Base-by-base conservation (phyloP, 2,329 filamentous ascomycete species). In the Diplodia mutila region DNA sequence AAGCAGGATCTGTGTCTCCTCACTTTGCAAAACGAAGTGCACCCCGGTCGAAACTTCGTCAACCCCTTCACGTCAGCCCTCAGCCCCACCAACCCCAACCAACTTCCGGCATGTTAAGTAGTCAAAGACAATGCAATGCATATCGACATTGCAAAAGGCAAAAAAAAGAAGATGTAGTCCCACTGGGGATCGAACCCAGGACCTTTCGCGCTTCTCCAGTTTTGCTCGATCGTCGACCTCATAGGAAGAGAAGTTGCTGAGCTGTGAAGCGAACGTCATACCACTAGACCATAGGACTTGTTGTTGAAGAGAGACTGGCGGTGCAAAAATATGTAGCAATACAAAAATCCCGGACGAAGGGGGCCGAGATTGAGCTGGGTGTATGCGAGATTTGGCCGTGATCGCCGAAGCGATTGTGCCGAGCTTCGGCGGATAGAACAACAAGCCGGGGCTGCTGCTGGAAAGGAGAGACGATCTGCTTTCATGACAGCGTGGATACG, bases 101-200 rank as follows among this genome's bases (percentile, higher is more conserved):
- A 34, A 11, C 5, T 9, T 2, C 11, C 32, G 34, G 4, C 34
- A 37, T 37, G 9, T 37, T 14, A 9, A 37, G 12, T 9, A 8
- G 6, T 32, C 29, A 32, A 32, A 32, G n/a, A n/a, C n/a, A n/a
- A 32, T 6, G 29, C 34, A 12, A 37, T 14, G 11, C 11, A 37
- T 9, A 37, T 9, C 34, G 34, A 37, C 29, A 2, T 9, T 12
- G 34, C 34, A 61, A 37, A 59, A 46, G 23, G 29, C 25, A 69
- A 63, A 59, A 63, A 59, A 27, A 61, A 37, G 18, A 53, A 39
- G n/a, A 14, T 4, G 39, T 70, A 69, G 67, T 67, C 67, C 64
- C 69, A 69, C 69, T 64, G 69, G 67, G 69, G 69, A 65, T 70
- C 69, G 69, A 70, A 70, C 69, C 67, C 69, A 64, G 69, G 69